These are phyloP conservation scores for Herpetospermum pedunculosum DNA, from an alignment of 306 rosid genomes.

Conservation along the genomic window DNA sequence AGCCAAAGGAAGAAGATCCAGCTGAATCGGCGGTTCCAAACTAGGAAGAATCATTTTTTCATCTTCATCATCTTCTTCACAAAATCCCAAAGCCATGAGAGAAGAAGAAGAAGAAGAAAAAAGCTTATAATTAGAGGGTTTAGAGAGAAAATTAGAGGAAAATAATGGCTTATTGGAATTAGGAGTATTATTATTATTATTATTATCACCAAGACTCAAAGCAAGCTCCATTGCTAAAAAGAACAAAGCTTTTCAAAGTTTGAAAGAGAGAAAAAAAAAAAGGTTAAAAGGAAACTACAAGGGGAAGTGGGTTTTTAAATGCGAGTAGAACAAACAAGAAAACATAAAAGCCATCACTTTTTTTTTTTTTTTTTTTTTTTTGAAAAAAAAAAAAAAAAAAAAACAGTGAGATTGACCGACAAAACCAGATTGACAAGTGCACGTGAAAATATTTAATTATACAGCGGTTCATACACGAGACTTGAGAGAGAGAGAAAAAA, in stretches of 20 bases:
- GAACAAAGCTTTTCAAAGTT: background rate
- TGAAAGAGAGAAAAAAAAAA: background rate
- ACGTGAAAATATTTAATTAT: slow-evolving; percentile 70
- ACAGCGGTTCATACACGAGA: slow-evolving; percentile 27
- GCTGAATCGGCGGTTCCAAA: slow-evolving; percentile 75
- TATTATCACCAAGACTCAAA: slow-evolving; percentile 69
- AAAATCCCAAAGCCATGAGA: slow-evolving; percentile 25
- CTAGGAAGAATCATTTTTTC: slow-evolving; percentile 7
- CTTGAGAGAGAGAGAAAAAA: background rate
- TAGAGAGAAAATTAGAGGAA: slow-evolving; percentile 29
- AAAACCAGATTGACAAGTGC: slow-evolving; percentile 66
- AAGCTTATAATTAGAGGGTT: background rate
- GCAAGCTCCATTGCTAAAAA: slow-evolving; percentile 54
- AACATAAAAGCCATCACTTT: background rate
- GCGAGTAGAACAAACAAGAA: background rate
- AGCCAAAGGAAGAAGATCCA: slow-evolving; percentile 60
- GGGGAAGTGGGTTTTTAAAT: background rate
- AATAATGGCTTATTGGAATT: slow-evolving; percentile 25
- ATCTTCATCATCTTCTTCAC: slow-evolving; percentile 9
- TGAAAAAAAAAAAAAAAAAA: too few species aligned
- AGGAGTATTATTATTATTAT: too few species aligned
- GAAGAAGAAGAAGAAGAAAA: background rate
- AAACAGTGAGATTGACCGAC: slow-evolving; percentile 66
- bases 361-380: slow-evolving; percentile 9
- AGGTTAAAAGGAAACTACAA: slow-evolving; percentile 4